phyloP scores from a whole-genome alignment of 139 green algal species.

The Volvox reticuliferus region DNA sequence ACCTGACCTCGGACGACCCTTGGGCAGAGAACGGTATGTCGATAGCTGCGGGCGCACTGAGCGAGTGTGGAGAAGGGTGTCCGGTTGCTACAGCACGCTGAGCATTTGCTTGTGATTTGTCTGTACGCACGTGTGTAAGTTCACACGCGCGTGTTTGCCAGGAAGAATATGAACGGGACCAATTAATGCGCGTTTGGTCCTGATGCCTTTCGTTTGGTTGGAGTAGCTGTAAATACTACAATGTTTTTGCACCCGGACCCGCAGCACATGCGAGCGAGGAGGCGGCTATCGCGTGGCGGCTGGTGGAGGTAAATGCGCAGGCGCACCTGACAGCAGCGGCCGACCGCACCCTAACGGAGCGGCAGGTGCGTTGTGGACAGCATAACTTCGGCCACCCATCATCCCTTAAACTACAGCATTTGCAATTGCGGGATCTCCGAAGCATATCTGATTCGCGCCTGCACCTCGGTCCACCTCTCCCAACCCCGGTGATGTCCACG shows the following conservation, averaged over 20 bases:
- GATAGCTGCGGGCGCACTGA: no score
- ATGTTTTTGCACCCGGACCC: background rate
- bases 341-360: background rate
- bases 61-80: background rate
- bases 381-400: background rate
- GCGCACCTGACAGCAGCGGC: constrained; percentile 9
- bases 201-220: background rate
- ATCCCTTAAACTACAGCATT: background rate
- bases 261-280: constrained; percentile 9
- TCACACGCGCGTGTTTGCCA: background rate
- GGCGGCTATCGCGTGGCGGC: constrained; percentile 8
- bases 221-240: background rate
- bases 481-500: background rate
- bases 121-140: background rate
- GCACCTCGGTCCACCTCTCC: background rate
- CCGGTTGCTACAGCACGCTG: no score
- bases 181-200: background rate
- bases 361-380: constrained; percentile 1
- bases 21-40: background rate
- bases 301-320: background rate
- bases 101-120: background rate
- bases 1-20: background rate
- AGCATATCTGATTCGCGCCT: background rate
- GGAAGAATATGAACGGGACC: background rate
- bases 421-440: background rate